These are phyloP conservation scores for Mentha longifolia DNA, from an alignment of 257 asterid genomes.

Conservation along the genomic window DNA sequence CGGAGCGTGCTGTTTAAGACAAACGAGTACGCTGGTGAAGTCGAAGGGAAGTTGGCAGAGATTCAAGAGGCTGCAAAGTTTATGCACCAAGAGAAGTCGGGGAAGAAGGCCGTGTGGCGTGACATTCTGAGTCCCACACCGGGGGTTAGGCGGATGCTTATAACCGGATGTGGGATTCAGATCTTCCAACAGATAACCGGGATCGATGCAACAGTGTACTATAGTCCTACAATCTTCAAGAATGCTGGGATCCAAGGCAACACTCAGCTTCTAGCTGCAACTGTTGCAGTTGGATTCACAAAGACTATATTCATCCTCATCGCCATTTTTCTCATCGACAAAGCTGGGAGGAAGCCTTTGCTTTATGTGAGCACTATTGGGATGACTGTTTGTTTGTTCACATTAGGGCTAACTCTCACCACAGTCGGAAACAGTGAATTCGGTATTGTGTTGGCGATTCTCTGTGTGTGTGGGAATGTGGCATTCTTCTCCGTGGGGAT, in stretches of 20 bases:
- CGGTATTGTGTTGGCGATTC: conserved; percentile 44
- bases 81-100: conserved; percentile 35
- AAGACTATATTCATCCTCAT: conserved; percentile 57
- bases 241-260: conserved; percentile 57
- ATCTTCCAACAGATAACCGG: conserved; percentile 67
- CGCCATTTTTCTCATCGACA: conserved; percentile 63
- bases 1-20: conserved; percentile 52
- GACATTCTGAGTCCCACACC: conserved; percentile 61
- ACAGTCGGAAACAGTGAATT: conserved; percentile 26
- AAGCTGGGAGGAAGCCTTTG: conserved; percentile 61
- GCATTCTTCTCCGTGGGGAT: conserved; percentile 78
- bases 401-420: conserved; percentile 52
- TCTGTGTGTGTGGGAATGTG: conserved; percentile 64
- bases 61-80: conserved; percentile 57
- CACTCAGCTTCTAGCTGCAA: conserved; percentile 54
- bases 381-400: conserved; percentile 57
- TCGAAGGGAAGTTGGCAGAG: conserved; percentile 62
- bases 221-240: conserved; percentile 60
- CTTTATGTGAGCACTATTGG: conserved; percentile 65
- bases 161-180: conserved; percentile 71
- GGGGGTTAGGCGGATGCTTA: conserved; percentile 57
- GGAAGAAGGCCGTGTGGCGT: conserved; percentile 55
- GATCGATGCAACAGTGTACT: conserved; percentile 69
- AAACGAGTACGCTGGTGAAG: conserved; percentile 45
- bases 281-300: conserved; percentile 68